Conservation (phyloP, 805 yeast species). For the Torulaspora delbrueckii region DNA sequence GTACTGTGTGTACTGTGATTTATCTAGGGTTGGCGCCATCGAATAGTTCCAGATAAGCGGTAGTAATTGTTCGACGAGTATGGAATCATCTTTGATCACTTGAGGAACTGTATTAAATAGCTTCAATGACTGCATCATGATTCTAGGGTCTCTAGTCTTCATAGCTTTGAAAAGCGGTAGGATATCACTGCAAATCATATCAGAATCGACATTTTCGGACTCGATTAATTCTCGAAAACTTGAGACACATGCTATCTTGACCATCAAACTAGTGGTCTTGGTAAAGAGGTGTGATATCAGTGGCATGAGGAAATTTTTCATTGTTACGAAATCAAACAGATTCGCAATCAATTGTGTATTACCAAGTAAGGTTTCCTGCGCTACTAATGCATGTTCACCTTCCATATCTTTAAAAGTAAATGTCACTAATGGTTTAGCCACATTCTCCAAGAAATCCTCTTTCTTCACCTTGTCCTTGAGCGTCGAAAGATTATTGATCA, state of each 20-base stretch:
- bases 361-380: constrained; percentile 50
- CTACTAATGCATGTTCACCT: constrained; percentile 25
- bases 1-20: constrained; percentile 40
- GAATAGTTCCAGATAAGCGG: constrained; percentile 52
- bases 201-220: constrained; percentile 60
- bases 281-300: constrained; percentile 66
- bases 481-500: constrained; percentile 46
- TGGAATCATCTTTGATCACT: constrained; percentile 44
- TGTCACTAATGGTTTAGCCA: constrained; percentile 30
- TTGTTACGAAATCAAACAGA: constrained; percentile 58
- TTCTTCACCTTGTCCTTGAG: constrained; percentile 48
- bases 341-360: constrained; percentile 41
- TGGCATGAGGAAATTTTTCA: constrained; percentile 75
- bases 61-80: constrained; percentile 48
- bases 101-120: constrained; percentile 38
- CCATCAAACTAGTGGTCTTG: constrained; percentile 76
- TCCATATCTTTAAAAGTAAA: constrained; percentile 23
- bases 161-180: constrained; percentile 72
- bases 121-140: constrained; percentile 47
- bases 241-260: constrained; percentile 63
- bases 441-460: constrained; percentile 42
- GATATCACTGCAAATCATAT: constrained; percentile 67
- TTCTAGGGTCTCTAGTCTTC: constrained; percentile 70
- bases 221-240: constrained; percentile 56
- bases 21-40: constrained; percentile 42